These are phyloP conservation scores for Amphibolis antarctica DNA, from an alignment of 106 monocot genomes.

Conservation along the genomic window DNA sequence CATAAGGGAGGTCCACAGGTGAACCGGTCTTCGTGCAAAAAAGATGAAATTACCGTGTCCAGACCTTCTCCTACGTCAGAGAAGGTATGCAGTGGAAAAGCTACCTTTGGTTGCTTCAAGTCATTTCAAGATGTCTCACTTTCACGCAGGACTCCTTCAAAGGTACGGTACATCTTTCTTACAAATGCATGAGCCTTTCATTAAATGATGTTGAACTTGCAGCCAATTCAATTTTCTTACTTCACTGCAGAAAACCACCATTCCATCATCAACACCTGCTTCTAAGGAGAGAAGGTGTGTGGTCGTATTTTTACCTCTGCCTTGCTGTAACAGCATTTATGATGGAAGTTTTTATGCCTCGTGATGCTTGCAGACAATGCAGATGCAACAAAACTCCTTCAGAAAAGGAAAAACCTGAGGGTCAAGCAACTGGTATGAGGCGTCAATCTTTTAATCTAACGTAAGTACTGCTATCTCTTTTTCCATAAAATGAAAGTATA, in stretches of 20 bases:
- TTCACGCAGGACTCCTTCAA: conserved; percentile 15
- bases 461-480: conserved; percentile 11
- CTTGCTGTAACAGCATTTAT: neutral
- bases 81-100: conserved; percentile 9
- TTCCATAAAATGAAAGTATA: too few relatives aligned
- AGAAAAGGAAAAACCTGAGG: neutral
- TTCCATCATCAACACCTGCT: conserved; percentile 4
- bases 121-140: neutral
- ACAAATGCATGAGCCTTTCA: neutral
- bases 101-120: conserved; percentile 5
- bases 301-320: neutral
- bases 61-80: conserved; percentile 17
- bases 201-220: too few relatives aligned
- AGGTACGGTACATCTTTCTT: conserved; percentile 11
- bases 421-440: neutral
- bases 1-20: conserved; percentile 21
- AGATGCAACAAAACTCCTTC: conserved; percentile 4
- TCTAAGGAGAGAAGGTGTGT: neutral
- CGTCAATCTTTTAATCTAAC: neutral
- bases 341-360: neutral
- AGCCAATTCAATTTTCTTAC: neutral
- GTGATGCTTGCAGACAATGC: conserved; percentile 9
- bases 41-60: conserved; percentile 3
- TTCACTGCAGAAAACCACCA: conserved; percentile 15
- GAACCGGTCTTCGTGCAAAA: neutral